A percentile compares a stretch with the other conserved stretches of the same genome.
Evolutionary conservation across 441 rosid species (phyloP).

Genomic region (Hura crepitans): DNA sequence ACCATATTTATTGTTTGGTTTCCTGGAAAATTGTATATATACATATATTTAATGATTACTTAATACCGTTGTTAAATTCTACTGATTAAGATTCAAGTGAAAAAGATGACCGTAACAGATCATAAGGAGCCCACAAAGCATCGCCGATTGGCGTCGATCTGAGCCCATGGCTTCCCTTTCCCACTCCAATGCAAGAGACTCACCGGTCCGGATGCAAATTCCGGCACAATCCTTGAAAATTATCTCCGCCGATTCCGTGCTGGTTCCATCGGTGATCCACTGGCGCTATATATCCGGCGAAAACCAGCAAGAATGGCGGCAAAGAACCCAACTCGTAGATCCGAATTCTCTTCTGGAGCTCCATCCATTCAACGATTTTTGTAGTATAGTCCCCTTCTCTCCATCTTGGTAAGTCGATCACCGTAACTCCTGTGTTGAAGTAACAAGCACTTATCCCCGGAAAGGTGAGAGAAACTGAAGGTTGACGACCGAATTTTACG

Average conservation of each 20-base stretch:
- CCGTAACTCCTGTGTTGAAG: conserved; percentile 2
- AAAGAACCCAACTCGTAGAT: not conserved
- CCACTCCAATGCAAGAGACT: conserved; percentile 3
- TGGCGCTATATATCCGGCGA: not conserved
- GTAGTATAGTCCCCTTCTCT: not conserved
- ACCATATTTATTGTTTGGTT: too few relatives aligned
- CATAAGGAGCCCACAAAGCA: conserved; percentile 78
- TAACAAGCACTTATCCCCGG: not conserved
- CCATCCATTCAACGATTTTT: not conserved
- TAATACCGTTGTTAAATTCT: not conserved
- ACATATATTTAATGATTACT: too few relatives aligned
- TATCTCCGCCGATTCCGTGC: not conserved
- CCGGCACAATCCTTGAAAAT: not conserved
- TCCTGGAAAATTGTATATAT: too few relatives aligned
- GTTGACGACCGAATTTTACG: not conserved
- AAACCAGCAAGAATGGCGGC: not conserved
- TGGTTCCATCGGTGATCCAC: not conserved
- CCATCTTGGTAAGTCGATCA: not conserved
- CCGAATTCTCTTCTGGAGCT: not conserved
- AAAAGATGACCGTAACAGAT: conserved; percentile 68
- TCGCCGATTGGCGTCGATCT: not conserved
- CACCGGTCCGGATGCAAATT: conserved; percentile 5
- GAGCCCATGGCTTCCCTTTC: conserved; percentile 1
- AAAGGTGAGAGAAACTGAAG: not conserved
- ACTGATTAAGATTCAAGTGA: conserved; percentile 53